Conservation (phyloP, 2,329 filamentous ascomycete genomes). For the Calonectria pauciramosa region DNA sequence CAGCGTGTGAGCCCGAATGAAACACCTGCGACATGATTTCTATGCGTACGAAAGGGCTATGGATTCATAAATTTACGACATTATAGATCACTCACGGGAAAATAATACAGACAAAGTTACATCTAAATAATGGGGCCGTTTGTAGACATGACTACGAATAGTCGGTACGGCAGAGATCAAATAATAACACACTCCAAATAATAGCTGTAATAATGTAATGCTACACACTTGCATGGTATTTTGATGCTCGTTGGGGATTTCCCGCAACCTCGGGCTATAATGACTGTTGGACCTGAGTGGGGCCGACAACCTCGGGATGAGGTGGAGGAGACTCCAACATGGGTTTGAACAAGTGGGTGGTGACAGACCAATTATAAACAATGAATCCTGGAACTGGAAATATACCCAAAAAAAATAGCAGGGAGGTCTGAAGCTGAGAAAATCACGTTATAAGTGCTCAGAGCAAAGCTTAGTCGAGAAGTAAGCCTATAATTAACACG, state of each 20-base stretch:
- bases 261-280: not conserved
- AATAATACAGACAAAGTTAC: too few species aligned
- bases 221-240: not conserved
- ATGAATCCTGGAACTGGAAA: not conserved
- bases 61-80: not conserved
- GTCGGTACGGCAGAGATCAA: not conserved
- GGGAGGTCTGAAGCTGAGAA: not conserved
- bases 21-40: not conserved
- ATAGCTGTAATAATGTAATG: not conserved
- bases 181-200: not conserved
- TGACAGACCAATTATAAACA: not conserved
- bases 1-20: not conserved
- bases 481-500: too few species aligned
- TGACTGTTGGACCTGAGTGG: not conserved
- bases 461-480: too few species aligned
- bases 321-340: not conserved
- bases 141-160: not conserved
- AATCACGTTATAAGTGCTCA: too few species aligned
- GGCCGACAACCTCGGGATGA: not conserved
- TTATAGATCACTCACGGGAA: not conserved
- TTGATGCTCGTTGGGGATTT: not conserved
- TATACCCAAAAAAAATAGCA: not conserved
- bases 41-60: not conserved
- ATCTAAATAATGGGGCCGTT: not conserved
- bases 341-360: not conserved